phyloP scores from a whole-genome alignment of 352 stramenopile genomes.

The Globisporangium sylvaticum region DNA sequence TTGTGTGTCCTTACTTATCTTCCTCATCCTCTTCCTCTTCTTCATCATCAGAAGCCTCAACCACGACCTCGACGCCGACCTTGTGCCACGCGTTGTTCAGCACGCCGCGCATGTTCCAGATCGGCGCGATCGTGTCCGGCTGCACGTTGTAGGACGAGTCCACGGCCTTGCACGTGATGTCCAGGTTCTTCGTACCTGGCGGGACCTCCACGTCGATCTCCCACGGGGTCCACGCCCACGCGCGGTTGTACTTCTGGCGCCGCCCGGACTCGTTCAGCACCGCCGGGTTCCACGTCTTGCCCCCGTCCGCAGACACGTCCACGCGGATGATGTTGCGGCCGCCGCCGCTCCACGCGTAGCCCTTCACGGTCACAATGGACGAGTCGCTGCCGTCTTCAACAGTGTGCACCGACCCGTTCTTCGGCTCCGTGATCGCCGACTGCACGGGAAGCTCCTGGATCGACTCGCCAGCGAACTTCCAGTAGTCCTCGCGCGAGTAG shows the following conservation, averaged over 20 bases:
- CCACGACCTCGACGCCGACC: slow-evolving; percentile 62
- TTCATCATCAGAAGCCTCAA: slow-evolving; percentile 38
- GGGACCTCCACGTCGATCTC: slow-evolving; percentile 90
- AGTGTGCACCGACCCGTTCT: slow-evolving; percentile 40
- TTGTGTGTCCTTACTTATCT: neutral
- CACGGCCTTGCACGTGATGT: slow-evolving; percentile 93
- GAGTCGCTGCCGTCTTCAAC: slow-evolving; percentile 57
- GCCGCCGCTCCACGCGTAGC: slow-evolving; percentile 93
- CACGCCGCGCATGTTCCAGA: slow-evolving; percentile 98
- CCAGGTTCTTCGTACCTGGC: slow-evolving; percentile 66
- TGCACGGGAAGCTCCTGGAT: slow-evolving; percentile 92
- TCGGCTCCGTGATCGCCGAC: slow-evolving; percentile 87
- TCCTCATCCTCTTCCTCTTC: slow-evolving; percentile 28
- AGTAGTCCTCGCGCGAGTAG: slow-evolving; percentile 81
- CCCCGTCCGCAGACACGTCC: slow-evolving; percentile 93
- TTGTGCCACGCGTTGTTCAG: slow-evolving; percentile 97
- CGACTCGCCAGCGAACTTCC: slow-evolving; percentile 79
- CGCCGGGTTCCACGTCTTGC: slow-evolving; percentile 90
- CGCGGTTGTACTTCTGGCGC: slow-evolving; percentile 86
- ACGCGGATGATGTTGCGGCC: slow-evolving; percentile 95
- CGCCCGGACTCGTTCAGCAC: slow-evolving; percentile 81
- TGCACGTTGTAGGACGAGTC: slow-evolving; percentile 96
- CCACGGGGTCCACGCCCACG: slow-evolving; percentile 97
- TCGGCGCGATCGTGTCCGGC: slow-evolving; percentile 92
- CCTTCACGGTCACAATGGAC: slow-evolving; percentile 87